Evolutionary conservation across 495 filamentous ascomycete species (phyloP), one percentile per base, ranked within the genome.

Genomic region (Glonium stellatum): DNA sequence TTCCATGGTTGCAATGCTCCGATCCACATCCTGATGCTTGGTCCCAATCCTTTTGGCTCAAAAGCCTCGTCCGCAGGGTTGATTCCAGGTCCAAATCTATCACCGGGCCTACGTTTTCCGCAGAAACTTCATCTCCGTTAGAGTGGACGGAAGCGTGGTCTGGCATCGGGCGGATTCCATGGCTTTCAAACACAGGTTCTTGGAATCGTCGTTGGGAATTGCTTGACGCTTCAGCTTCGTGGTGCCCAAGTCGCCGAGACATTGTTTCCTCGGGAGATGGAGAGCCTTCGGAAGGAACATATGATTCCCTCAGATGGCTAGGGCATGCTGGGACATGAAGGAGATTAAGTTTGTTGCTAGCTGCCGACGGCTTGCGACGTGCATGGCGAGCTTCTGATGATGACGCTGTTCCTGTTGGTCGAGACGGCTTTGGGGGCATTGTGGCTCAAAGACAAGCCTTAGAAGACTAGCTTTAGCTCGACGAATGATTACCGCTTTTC

Each of bases 1-100:
- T 87, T 58, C 89, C 89, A 72, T 92, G 87, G 61, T 83, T 80
- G 75, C 86, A 90, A 55, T 78, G 61, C 37, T 66, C 62, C 23
- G 62, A 61, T 13, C 71, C 72, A 41, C 70, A 70, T 63, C 57
- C 75, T 69, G 66, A 75, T 51, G 50, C 59, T 22, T 63, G 54
- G 49, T 73, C 70, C 64, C 69, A 71, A 36, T 69, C 35, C 41
- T 63, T 54, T 23, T 69, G 59, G 27, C 37, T 48, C 19, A 73
- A 61, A 41, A 75, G 58, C 27, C 62, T 47, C 11, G 71, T 57
- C 25, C 54, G 64, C n/a, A 54, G 54, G 41, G 54, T 54, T 0
- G 59, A 55, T 46, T 63, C 60, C 18, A 56, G 12, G 18, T 61
- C 57, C 1, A 55, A 21, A 19, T 66, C 68, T 12, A 66, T 12